These are phyloP conservation scores for Paxillus ammoniavirescens DNA, from an alignment of 768 basidiomycete species.

Conservation along the genomic window DNA sequence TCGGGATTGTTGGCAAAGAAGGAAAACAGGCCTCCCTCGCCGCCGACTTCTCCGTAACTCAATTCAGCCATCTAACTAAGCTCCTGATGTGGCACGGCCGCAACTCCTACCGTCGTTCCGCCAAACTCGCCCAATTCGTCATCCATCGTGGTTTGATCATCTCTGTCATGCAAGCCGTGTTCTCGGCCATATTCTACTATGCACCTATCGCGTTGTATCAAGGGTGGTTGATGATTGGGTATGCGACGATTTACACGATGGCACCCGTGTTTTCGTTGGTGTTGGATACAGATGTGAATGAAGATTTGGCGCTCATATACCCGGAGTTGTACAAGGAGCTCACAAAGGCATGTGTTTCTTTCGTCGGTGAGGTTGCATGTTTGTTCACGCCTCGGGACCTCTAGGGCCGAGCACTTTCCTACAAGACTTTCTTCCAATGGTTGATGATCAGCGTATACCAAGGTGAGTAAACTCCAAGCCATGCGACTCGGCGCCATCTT, in stretches of 20 bases:
- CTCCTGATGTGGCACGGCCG: conserved; percentile 98
- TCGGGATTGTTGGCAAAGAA: conserved; percentile 99
- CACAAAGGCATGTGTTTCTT: conserved; percentile 66
- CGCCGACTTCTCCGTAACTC: conserved; percentile 96
- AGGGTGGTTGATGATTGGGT: conserved; percentile 96
- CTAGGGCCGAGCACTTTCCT: conserved; percentile 90
- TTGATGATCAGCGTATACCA: conserved; percentile 97
- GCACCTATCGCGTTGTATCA: conserved; percentile 97
- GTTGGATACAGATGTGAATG: conserved; percentile 91
- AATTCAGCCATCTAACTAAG: conserved; percentile 95
- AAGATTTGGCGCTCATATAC: conserved; percentile 92
- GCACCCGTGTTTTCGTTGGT: conserved; percentile 98
- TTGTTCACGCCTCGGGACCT: conserved; percentile 1
- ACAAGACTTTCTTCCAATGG: conserved; percentile 99
- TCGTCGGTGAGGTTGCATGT: neutral
- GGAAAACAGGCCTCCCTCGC: conserved; percentile 99
- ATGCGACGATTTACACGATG: conserved; percentile 97
- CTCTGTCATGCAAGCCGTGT: conserved; percentile 96
- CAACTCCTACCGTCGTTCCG: conserved; percentile 96
- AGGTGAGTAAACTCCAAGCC: conserved; percentile 45
- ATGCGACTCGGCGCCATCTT: neutral
- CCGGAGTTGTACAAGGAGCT: conserved; percentile 98
- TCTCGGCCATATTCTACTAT: conserved; percentile 90
- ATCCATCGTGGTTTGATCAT: conserved; percentile 97
- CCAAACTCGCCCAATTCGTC: conserved; percentile 97